phyloP scores from a whole-genome alignment of 331 rosid species.

The Quercus phellos region DNA sequence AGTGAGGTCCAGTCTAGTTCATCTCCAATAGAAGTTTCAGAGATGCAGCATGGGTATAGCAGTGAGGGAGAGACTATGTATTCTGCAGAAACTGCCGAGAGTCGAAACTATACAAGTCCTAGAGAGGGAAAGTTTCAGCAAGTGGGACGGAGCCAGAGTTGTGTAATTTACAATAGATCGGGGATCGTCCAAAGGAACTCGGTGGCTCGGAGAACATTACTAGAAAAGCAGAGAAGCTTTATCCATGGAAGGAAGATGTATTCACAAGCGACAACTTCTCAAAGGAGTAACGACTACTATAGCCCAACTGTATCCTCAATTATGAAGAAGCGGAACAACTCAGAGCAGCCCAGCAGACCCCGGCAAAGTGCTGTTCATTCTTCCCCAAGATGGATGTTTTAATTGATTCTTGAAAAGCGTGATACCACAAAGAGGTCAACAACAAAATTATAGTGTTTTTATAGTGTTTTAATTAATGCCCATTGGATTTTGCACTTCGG shows the following conservation, averaged over 20 bases:
- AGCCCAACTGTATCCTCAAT: conserved; percentile 94
- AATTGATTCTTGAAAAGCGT: conserved; percentile 24
- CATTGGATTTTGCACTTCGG: conserved; percentile 19
- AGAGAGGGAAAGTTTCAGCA: conserved; percentile 65
- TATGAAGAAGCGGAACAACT: conserved; percentile 75
- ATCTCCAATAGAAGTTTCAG: conserved; percentile 46
- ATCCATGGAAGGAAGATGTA: conserved; percentile 75
- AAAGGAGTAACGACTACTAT: conserved; percentile 85
- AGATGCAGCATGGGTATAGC: conserved; percentile 62
- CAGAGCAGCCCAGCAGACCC: conserved; percentile 59
- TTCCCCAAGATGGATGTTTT: conserved; percentile 91
- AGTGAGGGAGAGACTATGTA: conserved; percentile 98
- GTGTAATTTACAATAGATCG: conserved; percentile 83
- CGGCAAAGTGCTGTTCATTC: conserved; percentile 74
- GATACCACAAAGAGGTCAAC: conserved; percentile 19
- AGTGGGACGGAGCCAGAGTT: conserved; percentile 96
- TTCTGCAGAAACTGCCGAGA: conserved; percentile 97
- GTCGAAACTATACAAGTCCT: conserved; percentile 78
- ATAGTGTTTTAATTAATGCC: conserved; percentile 8
- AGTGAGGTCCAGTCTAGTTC: conserved; percentile 83
- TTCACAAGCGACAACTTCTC: conserved; percentile 88
- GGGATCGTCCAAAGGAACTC: conserved; percentile 58
- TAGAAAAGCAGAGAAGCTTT: conserved; percentile 75
- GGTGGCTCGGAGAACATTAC: conserved; percentile 47
- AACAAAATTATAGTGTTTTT: conserved; percentile 25